Percentiles rank a stretch among this genome's conserved stretches.
phyloP scores from a whole-genome alignment of 208 protist species.

The Leishmania amazonensis region DNA sequence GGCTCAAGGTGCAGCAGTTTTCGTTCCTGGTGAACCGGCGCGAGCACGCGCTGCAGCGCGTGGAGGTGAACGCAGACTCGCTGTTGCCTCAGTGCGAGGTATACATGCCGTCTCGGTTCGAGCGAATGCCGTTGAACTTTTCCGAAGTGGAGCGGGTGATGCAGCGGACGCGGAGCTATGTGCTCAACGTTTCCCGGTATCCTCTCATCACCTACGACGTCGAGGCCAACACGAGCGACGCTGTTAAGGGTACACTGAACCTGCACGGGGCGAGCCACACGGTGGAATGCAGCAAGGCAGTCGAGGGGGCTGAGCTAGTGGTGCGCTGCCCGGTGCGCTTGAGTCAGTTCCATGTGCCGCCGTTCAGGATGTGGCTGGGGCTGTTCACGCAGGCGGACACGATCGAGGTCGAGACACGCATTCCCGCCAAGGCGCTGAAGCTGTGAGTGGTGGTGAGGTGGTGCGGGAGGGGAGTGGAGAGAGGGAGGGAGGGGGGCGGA shows the following conservation, averaged over 20 bases:
- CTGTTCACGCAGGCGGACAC: constrained; percentile 70
- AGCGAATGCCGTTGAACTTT: constrained; percentile 61
- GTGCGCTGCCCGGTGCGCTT: constrained; percentile 81
- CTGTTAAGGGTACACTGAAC: constrained; percentile 53
- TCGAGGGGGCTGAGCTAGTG: constrained; percentile 77
- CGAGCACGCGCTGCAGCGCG: constrained; percentile 37
- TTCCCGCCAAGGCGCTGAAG: constrained; percentile 61
- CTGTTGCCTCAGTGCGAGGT: constrained; percentile 84
- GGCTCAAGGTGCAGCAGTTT: constrained; percentile 71
- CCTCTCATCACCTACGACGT: constrained; percentile 75
- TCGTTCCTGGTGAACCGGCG: constrained; percentile 43
- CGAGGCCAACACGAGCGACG: constrained; percentile 32
- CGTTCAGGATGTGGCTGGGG: constrained; percentile 63
- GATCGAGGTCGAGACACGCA: constrained; percentile 82
- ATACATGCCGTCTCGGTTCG: constrained; percentile 39
- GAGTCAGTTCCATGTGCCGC: constrained; percentile 56
- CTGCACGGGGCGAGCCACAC: constrained; percentile 61
- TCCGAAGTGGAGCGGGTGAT: constrained; percentile 67
- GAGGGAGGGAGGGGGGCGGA: background rate
- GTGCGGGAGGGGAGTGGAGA: too few relatives aligned
- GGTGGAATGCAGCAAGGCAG: constrained; percentile 61
- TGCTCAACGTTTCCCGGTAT: constrained; percentile 67
- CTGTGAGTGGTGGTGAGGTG: constrained; percentile 21
- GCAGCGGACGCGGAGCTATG: constrained; percentile 44
- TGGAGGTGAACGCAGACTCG: constrained; percentile 79